Conservation (phyloP, 306 rosid species). For the Bauhinia variegata region DNA sequence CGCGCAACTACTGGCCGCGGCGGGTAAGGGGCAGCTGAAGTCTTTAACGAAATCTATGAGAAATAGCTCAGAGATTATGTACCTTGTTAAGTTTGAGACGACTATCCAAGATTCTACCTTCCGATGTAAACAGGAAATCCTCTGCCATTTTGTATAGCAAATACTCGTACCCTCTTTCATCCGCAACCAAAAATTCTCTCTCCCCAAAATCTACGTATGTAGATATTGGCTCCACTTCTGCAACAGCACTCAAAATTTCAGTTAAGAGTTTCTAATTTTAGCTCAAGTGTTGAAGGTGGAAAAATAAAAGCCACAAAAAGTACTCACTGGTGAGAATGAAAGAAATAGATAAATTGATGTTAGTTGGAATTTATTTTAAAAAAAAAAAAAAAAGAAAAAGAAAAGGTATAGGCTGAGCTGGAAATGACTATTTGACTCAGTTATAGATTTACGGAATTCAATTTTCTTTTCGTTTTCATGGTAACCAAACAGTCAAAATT, state of each 20-base stretch:
- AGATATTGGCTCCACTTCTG: slow-evolving; percentile 97
- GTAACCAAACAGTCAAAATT: slow-evolving; percentile 22
- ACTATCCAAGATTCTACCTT: slow-evolving; percentile 73
- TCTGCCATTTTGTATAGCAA: slow-evolving; percentile 82
- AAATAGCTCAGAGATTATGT: slow-evolving; percentile 17
- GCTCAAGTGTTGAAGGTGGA: not conserved
- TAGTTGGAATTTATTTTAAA: not conserved
- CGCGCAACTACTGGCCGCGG: not conserved
- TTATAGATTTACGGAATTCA: not conserved
- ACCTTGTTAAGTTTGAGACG: slow-evolving; percentile 95
- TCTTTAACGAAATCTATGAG: not conserved
- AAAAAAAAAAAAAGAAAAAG: not conserved
- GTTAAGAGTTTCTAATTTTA: slow-evolving; percentile 17
- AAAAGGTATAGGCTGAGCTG: slow-evolving; percentile 18
- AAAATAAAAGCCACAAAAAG: slow-evolving; percentile 1
- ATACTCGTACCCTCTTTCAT: slow-evolving; percentile 84
- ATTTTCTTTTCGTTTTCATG: not conserved
- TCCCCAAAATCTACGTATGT: slow-evolving; percentile 82
- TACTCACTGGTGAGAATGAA: not conserved
- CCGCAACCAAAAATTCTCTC: slow-evolving; percentile 85
- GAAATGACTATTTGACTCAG: slow-evolving; percentile 7
- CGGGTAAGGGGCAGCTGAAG: slow-evolving; percentile 5
- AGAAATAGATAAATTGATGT: slow-evolving; percentile 1
- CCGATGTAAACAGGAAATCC: slow-evolving; percentile 72
- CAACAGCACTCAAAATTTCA: slow-evolving; percentile 23